These are phyloP conservation scores for Lathyrus aphaca DNA, from an alignment of 306 rosid genomes.

Conservation along the genomic window DNA sequence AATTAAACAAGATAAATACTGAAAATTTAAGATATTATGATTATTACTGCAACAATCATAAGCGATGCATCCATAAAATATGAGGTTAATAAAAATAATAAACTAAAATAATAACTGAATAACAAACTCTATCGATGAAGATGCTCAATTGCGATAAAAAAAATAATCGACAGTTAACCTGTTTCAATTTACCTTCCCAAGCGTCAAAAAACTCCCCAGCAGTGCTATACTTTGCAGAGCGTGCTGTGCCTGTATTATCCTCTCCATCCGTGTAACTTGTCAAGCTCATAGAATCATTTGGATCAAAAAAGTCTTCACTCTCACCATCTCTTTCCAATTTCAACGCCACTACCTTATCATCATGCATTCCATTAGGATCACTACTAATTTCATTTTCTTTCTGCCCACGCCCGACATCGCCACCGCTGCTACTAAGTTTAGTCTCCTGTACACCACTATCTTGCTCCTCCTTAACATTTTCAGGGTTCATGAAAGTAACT, in stretches of 20 bases:
- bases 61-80: not conserved
- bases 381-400: conserved; percentile 45
- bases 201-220: conserved; percentile 78
- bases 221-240: conserved; percentile 35
- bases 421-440: conserved; percentile 37
- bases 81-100: not conserved
- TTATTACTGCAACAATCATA: conserved; percentile 5
- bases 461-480: conserved; percentile 45
- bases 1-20: not conserved
- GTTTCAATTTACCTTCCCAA: conserved; percentile 73
- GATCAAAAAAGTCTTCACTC: conserved; percentile 81
- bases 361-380: conserved; percentile 39
- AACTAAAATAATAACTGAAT: not conserved
- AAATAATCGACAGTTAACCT: conserved; percentile 7
- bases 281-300: conserved; percentile 69
- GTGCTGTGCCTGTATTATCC: conserved; percentile 60
- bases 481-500: conserved; percentile 36
- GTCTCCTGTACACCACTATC: conserved; percentile 43
- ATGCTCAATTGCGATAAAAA: conserved; percentile 5
- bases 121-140: not conserved
- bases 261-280: conserved; percentile 80
- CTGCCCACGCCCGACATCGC: conserved; percentile 39
- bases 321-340: conserved; percentile 59
- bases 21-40: conserved; percentile 11
- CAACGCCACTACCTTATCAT: conserved; percentile 40